Evolutionary conservation across 73 alveolate genomes (phyloP).

Genomic region (Tetrahymena thermophila): DNA sequence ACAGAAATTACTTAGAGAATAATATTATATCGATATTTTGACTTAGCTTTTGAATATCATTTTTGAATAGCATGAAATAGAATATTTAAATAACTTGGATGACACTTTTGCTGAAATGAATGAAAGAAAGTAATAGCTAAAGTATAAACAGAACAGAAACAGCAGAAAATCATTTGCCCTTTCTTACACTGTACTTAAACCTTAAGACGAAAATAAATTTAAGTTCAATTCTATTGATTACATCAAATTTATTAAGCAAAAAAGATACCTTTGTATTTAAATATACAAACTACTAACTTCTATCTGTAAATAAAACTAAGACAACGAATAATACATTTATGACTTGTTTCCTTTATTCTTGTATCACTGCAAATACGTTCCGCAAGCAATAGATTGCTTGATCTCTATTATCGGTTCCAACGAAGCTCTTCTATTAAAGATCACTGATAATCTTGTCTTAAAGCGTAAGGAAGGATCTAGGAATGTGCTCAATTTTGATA

Average conservation of each 20-base stretch:
- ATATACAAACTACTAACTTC: constrained; percentile 24
- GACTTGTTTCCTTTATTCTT: constrained; percentile 9
- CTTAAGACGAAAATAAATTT: neutral
- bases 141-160: neutral
- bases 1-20: constrained; percentile 26
- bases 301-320: constrained; percentile 19
- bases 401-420: constrained; percentile 26
- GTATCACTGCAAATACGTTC: constrained; percentile 20
- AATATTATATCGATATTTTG: constrained; percentile 24
- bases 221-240: constrained; percentile 11
- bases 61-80: constrained; percentile 16
- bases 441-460: constrained; percentile 13
- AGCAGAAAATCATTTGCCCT: neutral
- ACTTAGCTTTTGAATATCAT: neutral
- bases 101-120: neutral
- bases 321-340: constrained; percentile 21
- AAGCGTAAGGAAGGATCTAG: constrained; percentile 20
- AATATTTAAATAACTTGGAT: constrained; percentile 9
- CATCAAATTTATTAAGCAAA: neutral
- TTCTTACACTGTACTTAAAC: neutral
- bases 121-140: neutral
- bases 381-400: constrained; percentile 34
- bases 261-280: neutral
- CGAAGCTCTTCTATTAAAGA: constrained; percentile 4
- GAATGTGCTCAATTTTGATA: constrained; percentile 11